phyloP scores from a whole-genome alignment of 202 grass and related monocot species.

The Eragrostis tef region DNA sequence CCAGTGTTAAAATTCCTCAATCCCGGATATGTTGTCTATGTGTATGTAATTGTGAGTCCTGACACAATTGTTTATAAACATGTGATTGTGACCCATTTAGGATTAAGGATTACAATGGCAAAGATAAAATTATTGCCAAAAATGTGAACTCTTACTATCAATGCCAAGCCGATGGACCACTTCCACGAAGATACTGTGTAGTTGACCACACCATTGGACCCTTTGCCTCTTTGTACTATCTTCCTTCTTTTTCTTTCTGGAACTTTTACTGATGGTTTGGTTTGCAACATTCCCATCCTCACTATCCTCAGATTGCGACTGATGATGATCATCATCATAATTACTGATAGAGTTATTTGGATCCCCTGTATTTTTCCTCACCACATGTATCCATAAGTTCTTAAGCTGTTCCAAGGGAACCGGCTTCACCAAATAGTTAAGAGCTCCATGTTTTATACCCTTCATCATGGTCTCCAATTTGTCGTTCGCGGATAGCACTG shows the following conservation, averaged over 20 bases:
- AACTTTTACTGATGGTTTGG: not conserved
- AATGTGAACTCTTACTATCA: slow-evolving; percentile 55
- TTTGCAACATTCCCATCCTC: slow-evolving; percentile 12
- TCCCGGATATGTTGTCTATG: not conserved
- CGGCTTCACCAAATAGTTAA: slow-evolving; percentile 70
- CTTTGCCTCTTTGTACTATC: slow-evolving; percentile 49
- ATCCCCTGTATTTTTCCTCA: slow-evolving; percentile 30
- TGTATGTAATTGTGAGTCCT: not conserved
- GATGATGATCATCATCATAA: not conserved
- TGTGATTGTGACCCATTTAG: not conserved
- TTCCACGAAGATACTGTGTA: slow-evolving; percentile 60
- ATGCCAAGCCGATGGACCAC: slow-evolving; percentile 60
- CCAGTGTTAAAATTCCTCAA: not conserved
- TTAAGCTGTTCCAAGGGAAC: slow-evolving; percentile 50
- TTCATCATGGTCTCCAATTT: slow-evolving; percentile 56
- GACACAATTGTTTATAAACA: not conserved
- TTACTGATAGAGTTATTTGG: not conserved
- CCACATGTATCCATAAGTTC: slow-evolving; percentile 70
- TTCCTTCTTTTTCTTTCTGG: slow-evolving; percentile 41
- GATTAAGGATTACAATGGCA: not conserved
- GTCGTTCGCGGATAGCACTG: slow-evolving; percentile 62
- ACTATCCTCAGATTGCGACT: not conserved
- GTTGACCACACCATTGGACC: slow-evolving; percentile 53
- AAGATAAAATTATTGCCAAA: no score
- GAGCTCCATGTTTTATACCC: slow-evolving; percentile 62